Conservation (phyloP, 2,329 filamentous ascomycete genomes). For the Fusarium oligoseptatum region DNA sequence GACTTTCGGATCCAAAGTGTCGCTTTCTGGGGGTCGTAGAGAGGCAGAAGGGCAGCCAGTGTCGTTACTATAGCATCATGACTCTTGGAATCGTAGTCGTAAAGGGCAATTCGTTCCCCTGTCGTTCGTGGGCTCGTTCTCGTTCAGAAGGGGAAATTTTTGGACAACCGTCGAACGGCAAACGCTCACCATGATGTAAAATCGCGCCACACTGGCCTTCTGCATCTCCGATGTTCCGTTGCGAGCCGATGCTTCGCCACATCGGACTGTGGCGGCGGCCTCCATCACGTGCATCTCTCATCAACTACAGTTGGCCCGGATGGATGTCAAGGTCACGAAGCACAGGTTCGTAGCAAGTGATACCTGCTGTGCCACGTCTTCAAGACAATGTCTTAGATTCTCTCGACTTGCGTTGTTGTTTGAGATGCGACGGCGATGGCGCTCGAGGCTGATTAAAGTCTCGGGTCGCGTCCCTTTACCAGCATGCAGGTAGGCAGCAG, state of each 20-base stretch:
- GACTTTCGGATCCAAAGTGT: constrained; percentile 40
- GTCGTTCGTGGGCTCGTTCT: constrained; percentile 21
- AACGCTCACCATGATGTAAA: constrained; percentile 41
- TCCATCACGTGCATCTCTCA: constrained; percentile 25
- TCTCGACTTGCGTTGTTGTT: not conserved
- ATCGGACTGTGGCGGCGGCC: not conserved
- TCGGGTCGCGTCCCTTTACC: constrained; percentile 14
- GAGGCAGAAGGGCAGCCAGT: constrained; percentile 10
- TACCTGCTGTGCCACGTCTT: not conserved
- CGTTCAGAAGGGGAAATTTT: constrained; percentile 32
- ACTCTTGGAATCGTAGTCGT: constrained; percentile 1
- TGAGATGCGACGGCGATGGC: not conserved
- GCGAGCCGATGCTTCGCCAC: constrained; percentile 22
- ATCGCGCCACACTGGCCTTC: constrained; percentile 36
- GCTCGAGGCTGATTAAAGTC: constrained; percentile 19
- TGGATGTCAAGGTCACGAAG: not conserved
- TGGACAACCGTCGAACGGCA: constrained; percentile 3
- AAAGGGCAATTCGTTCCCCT: constrained; percentile 12
- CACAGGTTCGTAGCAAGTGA: constrained; percentile 1
- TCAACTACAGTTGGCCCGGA: constrained; percentile 1
- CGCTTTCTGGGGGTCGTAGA: constrained; percentile 20
- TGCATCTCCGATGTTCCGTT: not conserved
- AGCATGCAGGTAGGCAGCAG: not conserved
- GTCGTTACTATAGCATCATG: constrained; percentile 28
- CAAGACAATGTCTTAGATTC: constrained; percentile 17